phyloP scores from a whole-genome alignment of 2,329 filamentous ascomycete genomes.

The Kalmusia sp. region DNA sequence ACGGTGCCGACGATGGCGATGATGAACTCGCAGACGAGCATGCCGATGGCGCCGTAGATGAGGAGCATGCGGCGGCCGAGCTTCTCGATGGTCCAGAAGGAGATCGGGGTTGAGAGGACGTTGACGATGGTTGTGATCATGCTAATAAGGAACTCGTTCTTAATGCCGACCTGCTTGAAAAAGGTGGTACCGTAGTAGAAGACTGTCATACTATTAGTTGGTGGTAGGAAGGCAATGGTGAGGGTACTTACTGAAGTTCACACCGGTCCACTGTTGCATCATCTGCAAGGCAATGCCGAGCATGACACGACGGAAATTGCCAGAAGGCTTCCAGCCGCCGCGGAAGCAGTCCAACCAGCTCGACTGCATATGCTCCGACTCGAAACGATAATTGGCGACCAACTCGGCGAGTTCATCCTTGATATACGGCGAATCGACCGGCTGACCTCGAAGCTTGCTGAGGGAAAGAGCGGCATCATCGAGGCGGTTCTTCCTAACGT shows the following conservation, averaged over 20 bases:
- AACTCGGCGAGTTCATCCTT: constrained; percentile 83
- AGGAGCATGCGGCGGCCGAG: constrained; percentile 83
- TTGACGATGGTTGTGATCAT: constrained; percentile 90
- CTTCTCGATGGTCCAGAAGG: constrained; percentile 85
- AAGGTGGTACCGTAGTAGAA: constrained; percentile 74
- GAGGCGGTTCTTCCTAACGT: constrained; percentile 77
- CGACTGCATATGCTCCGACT: constrained; percentile 61
- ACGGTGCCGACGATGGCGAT: constrained; percentile 71
- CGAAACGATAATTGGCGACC: constrained; percentile 87
- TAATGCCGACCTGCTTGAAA: constrained; percentile 78
- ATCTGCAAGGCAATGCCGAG: constrained; percentile 58
- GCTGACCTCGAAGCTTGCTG: constrained; percentile 75
- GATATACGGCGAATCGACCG: constrained; percentile 75
- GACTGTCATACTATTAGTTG: constrained; percentile 18
- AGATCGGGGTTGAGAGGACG: constrained; percentile 82
- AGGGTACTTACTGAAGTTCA: constrained; percentile 73
- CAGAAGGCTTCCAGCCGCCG: constrained; percentile 61
- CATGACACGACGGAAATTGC: constrained; percentile 56
- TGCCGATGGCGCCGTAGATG: constrained; percentile 78
- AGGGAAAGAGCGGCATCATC: constrained; percentile 69
- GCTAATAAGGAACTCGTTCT: constrained; percentile 81
- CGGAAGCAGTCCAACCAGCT: constrained; percentile 73
- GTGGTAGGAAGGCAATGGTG: neutral
- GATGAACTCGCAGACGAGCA: constrained; percentile 87
- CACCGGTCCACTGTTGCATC: constrained; percentile 71